These are phyloP conservation scores for Thielaviopsis musarum DNA, from an alignment of 2,329 filamentous ascomycete species.

Conservation along the genomic window DNA sequence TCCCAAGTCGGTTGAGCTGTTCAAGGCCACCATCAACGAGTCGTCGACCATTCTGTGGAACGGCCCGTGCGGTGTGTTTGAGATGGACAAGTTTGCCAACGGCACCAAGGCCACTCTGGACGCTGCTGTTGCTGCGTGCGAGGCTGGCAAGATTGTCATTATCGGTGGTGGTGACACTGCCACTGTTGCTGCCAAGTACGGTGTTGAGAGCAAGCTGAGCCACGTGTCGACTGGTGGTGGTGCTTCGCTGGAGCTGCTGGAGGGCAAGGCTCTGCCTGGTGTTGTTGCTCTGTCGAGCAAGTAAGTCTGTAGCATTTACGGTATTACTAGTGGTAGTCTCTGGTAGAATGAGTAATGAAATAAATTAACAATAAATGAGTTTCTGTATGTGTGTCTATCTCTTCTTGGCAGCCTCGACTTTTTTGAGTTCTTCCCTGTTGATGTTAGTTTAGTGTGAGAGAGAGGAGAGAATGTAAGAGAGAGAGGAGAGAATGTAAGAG, in stretches of 20 bases:
- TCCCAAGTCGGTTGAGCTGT: constrained; percentile 72
- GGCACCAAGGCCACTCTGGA: constrained; percentile 89
- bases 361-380: too few relatives aligned
- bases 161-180: constrained; percentile 97
- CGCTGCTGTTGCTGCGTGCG: constrained; percentile 64
- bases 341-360: neutral
- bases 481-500: neutral
- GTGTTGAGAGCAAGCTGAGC: constrained; percentile 89
- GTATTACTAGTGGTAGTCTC: too few relatives aligned
- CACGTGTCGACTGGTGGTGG: constrained; percentile 96
- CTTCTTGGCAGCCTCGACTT: constrained; percentile 64
- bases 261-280: constrained; percentile 95
- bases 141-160: constrained; percentile 87
- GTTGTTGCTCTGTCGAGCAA: constrained; percentile 76
- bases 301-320: constrained; percentile 24
- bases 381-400: constrained; percentile 29
- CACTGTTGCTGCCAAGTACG: constrained; percentile 94
- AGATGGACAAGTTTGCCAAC: constrained; percentile 84
- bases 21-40: constrained; percentile 70
- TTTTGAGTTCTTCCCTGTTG: constrained; percentile 75
- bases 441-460: constrained; percentile 11
- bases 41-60: constrained; percentile 98
- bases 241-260: constrained; percentile 85
- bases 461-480: neutral
- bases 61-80: constrained; percentile 91